phyloP scores from a whole-genome alignment of 495 filamentous ascomycete genomes.

The Penicillium paradoxum region DNA sequence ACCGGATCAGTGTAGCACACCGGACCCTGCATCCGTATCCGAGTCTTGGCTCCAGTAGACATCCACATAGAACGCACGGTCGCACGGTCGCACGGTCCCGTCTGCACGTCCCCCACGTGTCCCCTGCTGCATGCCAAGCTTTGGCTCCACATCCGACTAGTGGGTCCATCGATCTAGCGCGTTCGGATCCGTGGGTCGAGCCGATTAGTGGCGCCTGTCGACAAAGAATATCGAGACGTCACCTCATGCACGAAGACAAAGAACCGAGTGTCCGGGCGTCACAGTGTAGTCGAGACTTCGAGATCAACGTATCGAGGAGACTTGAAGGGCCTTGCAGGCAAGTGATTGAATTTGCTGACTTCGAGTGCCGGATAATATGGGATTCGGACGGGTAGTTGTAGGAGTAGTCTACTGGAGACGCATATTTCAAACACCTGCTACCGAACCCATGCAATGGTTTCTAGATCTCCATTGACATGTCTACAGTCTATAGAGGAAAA shows the following conservation, averaged over 20 bases:
- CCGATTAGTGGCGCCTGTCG: background rate
- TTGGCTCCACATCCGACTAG: background rate
- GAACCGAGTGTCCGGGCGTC: background rate
- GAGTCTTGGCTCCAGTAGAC: background rate
- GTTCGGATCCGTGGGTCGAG: background rate
- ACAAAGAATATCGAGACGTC: constrained; percentile 11
- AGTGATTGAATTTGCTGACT: background rate
- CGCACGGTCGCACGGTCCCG: background rate
- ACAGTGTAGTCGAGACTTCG: background rate
- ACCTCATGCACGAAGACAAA: constrained; percentile 2
- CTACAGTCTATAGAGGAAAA: background rate
- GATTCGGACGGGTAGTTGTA: background rate
- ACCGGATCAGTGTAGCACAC: background rate
- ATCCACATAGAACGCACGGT: background rate
- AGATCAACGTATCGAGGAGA: background rate
- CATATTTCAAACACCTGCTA: background rate
- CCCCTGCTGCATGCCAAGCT: constrained; percentile 2
- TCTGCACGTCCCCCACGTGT: background rate
- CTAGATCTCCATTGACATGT: background rate
- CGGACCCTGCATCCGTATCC: background rate
- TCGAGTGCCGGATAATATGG: background rate
- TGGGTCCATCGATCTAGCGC: background rate
- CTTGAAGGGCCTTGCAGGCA: no score
- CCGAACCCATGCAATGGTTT: background rate
- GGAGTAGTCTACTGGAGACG: background rate